A percentile compares a stretch with the other conserved stretches of the same genome.
phyloP scores from a whole-genome alignment of 2,329 filamentous ascomycete genomes.

The Lasiodiplodia sp. region DNA sequence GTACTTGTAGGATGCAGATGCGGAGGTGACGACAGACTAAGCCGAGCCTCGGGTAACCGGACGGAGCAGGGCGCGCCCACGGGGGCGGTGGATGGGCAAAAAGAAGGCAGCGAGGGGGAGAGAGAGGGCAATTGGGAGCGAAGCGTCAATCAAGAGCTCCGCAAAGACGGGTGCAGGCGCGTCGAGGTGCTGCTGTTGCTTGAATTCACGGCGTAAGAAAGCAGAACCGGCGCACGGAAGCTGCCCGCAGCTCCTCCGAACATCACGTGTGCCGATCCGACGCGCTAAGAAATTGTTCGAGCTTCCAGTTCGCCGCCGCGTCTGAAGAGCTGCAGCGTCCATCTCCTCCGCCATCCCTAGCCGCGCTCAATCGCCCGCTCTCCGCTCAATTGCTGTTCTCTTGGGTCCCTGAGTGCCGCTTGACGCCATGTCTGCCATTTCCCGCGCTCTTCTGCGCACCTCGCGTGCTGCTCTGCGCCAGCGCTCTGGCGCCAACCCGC shows the following conservation, averaged over 20 bases:
- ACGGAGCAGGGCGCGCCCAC: neutral
- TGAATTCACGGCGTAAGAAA: neutral
- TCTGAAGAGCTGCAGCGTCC: slow-evolving; percentile 16
- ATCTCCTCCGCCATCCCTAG: slow-evolving; percentile 36
- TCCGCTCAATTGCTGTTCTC: slow-evolving; percentile 38
- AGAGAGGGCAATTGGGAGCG: slow-evolving; percentile 20
- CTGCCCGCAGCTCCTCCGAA: slow-evolving; percentile 18
- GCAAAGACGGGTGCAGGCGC: neutral
- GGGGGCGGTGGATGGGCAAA: neutral
- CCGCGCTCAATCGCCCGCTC: slow-evolving; percentile 36
- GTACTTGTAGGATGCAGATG: slow-evolving; percentile 7
- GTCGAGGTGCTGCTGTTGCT: neutral
- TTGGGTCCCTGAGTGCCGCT: slow-evolving; percentile 14
- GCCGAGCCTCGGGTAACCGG: slow-evolving; percentile 50
- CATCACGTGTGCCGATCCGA: slow-evolving; percentile 21
- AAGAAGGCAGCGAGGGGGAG: neutral
- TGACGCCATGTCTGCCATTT: slow-evolving; percentile 77
- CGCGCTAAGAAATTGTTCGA: slow-evolving; percentile 41
- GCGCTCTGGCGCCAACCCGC: slow-evolving; percentile 71
- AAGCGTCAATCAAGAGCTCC: slow-evolving; percentile 31
- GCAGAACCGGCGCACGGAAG: slow-evolving; percentile 6
- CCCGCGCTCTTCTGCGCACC: slow-evolving; percentile 84
- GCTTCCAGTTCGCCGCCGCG: slow-evolving; percentile 22
- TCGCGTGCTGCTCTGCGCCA: slow-evolving; percentile 77
- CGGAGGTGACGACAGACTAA: slow-evolving; percentile 27